phyloP scores from a whole-genome alignment of 768 basidiomycete species.

The Postia placenta region DNA sequence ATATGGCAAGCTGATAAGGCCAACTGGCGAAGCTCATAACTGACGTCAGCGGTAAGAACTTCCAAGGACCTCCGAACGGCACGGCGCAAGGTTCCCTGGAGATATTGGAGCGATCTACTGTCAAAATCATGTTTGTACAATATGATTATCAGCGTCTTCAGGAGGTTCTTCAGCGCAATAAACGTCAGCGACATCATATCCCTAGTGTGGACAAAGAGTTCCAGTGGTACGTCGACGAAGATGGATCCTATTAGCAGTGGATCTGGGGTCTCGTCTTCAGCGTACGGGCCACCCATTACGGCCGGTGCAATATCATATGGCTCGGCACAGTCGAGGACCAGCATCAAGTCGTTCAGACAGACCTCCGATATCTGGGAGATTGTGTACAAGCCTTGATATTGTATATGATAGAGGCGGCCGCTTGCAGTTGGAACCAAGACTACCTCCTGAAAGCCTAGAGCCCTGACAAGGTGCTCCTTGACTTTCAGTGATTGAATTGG shows the following conservation, averaged over 20 bases:
- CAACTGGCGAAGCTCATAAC: slow-evolving; percentile 64
- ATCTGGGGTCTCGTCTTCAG: slow-evolving; percentile 36
- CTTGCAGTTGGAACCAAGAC: slow-evolving; percentile 37
- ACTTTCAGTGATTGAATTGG: slow-evolving; percentile 48
- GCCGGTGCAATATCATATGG: slow-evolving; percentile 41
- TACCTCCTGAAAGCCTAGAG: slow-evolving; percentile 53
- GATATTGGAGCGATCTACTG: slow-evolving; percentile 42
- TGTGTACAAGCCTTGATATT: slow-evolving; percentile 40
- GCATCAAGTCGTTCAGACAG: slow-evolving; percentile 53
- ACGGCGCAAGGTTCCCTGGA: slow-evolving; percentile 45
- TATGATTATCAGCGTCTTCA: slow-evolving; percentile 60
- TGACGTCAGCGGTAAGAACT: slow-evolving; percentile 44
- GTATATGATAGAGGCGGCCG: slow-evolving; percentile 47
- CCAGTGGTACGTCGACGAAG: slow-evolving; percentile 57
- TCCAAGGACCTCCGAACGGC: slow-evolving; percentile 49
- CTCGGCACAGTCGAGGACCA: slow-evolving; percentile 55
- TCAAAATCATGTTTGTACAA: slow-evolving; percentile 75
- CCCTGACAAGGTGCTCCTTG: slow-evolving; percentile 42
- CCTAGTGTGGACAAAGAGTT: slow-evolving; percentile 40
- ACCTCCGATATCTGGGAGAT: slow-evolving; percentile 41
- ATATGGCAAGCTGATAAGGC: slow-evolving; percentile 55
- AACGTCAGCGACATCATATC: slow-evolving; percentile 46
- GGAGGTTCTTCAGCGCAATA: slow-evolving; percentile 48
- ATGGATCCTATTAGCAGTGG: slow-evolving; percentile 52
- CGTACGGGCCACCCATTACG: slow-evolving; percentile 32